Conservation (phyloP, 192 early-diverging fungal species). For the Phycomyces blakesleeanus region DNA sequence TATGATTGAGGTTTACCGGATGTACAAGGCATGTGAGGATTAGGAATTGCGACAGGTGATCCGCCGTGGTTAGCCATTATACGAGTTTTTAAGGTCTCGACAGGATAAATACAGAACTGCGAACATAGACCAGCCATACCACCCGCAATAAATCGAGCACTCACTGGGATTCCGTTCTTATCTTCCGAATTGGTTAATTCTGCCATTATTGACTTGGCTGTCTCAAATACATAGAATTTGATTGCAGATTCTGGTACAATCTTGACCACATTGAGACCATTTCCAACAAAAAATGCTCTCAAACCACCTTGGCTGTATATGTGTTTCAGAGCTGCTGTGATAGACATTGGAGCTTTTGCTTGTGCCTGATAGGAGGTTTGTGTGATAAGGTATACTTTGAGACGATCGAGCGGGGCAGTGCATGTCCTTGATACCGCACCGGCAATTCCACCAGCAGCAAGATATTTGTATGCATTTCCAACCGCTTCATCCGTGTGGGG, state of each 20-base stretch:
- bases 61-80: conserved; percentile 62
- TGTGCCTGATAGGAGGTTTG: conserved; percentile 31
- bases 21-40: background rate
- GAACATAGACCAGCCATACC: conserved; percentile 67
- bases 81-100: conserved; percentile 74
- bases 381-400: conserved; percentile 58
- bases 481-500: conserved; percentile 45
- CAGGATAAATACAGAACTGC: conserved; percentile 72
- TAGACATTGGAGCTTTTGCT: conserved; percentile 25
- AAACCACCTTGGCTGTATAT: conserved; percentile 68
- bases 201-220: conserved; percentile 46
- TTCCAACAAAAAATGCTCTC: conserved; percentile 68
- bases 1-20: conserved; percentile 14
- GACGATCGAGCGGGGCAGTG: conserved; percentile 73
- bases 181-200: conserved; percentile 35
- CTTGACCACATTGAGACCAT: conserved; percentile 74
- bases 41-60: background rate
- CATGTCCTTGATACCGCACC: conserved; percentile 69
- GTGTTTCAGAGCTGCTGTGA: conserved; percentile 38
- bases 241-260: conserved; percentile 74
- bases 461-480: conserved; percentile 56
- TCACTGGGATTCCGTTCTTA: conserved; percentile 41
- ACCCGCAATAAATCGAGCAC: conserved; percentile 63
- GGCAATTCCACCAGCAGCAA: conserved; percentile 66
- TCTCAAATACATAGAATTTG: conserved; percentile 76